Evolutionary conservation across 768 basidiomycete species (phyloP), one percentile per base, ranked within the genome.

Genomic region (Leccinum olivaceopallidum): DNA sequence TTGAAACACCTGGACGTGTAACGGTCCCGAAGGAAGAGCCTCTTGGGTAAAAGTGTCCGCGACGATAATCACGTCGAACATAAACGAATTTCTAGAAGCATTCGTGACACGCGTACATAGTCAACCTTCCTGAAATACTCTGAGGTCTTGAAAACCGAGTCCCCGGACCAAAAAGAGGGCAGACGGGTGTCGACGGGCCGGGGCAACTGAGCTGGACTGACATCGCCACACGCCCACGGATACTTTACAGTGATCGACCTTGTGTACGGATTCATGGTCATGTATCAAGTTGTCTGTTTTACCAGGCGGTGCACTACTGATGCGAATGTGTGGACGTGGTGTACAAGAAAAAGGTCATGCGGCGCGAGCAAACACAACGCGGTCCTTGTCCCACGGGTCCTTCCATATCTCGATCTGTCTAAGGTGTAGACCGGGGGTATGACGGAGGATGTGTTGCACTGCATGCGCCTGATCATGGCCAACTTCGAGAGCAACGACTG

Each of bases 321-420:
- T 47, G 22, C 47, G 36, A 20, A 5, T 42, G 24, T 34, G 22
- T 44, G 48, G 47, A 22, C 1, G 26, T 55, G 48, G 58, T 32
- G 30, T n/a, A 20, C 34, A 48, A 26, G n/a, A 14, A 24, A 39
- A 39, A 18, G 44, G 8, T 79, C 72, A 79, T 66, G 73, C 59
- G 60, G n/a, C 73, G 69, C 70, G 79, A 24, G 79, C 88, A 62
- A 90, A 71, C 16, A 95, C 87, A 53, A 88, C 85, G 63, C 94
- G 83, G 60, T 87, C 80, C 64, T 82, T 84, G 52, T 84, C 85
- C 87, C 87, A 95, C 61, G 87, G 89, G 74, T 95, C 94, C 61
- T 73, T 71, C 93, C 92, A 95, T 39, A 91, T 81, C 67, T 89
- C 63, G 2, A 60, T 42, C 83, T 5, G 85, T 81, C 37, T 73